Percentiles rank a stretch among this genome's conserved stretches.
Evolutionary conservation across 2,329 filamentous ascomycete genomes (phyloP).

Genomic region (Xylariaceae sp.): DNA sequence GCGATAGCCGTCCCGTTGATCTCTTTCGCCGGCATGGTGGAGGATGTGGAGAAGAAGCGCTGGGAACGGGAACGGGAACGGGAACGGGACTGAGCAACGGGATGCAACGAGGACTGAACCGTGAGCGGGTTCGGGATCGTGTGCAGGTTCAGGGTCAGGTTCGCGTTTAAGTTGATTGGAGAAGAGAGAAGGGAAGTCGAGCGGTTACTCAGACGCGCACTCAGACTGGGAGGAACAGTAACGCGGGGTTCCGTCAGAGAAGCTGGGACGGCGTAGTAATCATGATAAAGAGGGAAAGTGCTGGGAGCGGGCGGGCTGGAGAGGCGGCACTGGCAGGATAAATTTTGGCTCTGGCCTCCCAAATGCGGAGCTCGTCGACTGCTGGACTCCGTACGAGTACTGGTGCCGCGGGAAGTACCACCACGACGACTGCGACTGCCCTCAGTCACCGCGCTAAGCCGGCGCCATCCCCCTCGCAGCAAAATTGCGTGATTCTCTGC

Average conservation of each 20-base stretch:
- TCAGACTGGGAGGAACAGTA: constrained; percentile 1
- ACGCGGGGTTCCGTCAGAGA: constrained; percentile 10
- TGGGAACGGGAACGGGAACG: constrained; percentile 13
- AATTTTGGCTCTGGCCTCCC: constrained; percentile 20
- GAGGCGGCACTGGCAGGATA: background rate
- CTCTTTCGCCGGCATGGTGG: constrained; percentile 77
- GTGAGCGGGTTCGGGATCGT: no score
- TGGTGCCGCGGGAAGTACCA: background rate
- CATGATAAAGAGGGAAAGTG: constrained; percentile 13
- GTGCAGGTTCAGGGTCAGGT: background rate
- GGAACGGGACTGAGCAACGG: background rate
- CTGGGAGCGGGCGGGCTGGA: no score
- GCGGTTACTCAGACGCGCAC: constrained; percentile 9
- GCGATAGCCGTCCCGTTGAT: constrained; percentile 96
- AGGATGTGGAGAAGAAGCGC: constrained; percentile 40
- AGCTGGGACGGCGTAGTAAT: constrained; percentile 18
- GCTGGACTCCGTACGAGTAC: background rate
- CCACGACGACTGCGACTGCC: background rate
- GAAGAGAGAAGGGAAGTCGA: constrained; percentile 4
- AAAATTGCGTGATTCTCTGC: background rate
- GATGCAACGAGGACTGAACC: no score
- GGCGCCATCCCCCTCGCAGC: background rate
- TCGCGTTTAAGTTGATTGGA: constrained; percentile 4
- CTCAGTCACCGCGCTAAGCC: background rate
- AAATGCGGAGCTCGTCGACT: constrained; percentile 20